Conservation (phyloP, 768 basidiomycete genomes). For the Trametes gibbosa region DNA sequence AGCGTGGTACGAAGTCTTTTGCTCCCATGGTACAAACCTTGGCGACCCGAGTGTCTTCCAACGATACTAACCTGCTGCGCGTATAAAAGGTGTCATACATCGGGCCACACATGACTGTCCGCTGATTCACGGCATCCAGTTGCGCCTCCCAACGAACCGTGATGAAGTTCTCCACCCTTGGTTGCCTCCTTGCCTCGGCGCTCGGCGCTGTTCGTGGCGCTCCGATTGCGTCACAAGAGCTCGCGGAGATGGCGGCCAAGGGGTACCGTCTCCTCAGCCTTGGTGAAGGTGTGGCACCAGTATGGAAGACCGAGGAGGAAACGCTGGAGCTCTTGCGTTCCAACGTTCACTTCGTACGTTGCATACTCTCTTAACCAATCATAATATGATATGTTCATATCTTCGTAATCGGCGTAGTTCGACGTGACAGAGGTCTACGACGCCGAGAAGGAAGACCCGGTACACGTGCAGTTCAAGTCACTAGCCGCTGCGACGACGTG, state of each 20-base stretch:
- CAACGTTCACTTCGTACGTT: slow-evolving; percentile 3
- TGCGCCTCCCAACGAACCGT: background rate
- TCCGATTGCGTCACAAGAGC: slow-evolving; percentile 2
- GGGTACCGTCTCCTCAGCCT: slow-evolving; percentile 9
- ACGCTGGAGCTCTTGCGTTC: slow-evolving; percentile 8
- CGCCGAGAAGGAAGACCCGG: background rate
- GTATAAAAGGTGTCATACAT: background rate
- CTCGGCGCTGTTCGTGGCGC: background rate
- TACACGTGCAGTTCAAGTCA: background rate
- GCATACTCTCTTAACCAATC: too few relatives aligned
- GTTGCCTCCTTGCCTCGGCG: background rate
- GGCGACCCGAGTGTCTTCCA: background rate
- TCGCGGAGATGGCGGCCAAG: slow-evolving; percentile 6
- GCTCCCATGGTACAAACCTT: background rate
- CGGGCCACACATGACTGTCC: background rate
- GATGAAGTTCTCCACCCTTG: slow-evolving; percentile 1
- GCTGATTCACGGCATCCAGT: background rate
- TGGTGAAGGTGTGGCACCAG: background rate
- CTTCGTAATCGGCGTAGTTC: background rate
- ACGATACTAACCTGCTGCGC: background rate
- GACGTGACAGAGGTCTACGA: slow-evolving; percentile 16
- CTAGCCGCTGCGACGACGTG: background rate
- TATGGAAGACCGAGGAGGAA: slow-evolving; percentile 15
- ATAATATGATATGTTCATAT: too few relatives aligned
- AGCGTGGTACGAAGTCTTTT: too few relatives aligned